Evolutionary conservation across 352 stramenopile genomes (phyloP).

Genomic region (Stramenopiles sp.): DNA sequence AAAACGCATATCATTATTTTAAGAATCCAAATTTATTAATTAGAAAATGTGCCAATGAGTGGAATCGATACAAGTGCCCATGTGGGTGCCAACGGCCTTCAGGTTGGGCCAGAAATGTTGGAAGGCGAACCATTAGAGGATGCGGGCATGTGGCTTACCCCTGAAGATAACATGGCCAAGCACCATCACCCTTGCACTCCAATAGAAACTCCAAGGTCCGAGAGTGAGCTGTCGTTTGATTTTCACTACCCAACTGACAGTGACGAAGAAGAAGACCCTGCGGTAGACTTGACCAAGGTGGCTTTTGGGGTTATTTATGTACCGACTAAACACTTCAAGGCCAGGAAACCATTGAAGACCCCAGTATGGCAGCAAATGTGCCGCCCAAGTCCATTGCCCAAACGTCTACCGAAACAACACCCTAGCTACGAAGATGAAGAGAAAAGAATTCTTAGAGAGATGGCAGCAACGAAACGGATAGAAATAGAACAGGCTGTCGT

Average conservation of each 20-base stretch:
- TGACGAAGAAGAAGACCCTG: neutral
- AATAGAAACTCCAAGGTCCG: neutral
- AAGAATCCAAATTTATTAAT: too few species aligned
- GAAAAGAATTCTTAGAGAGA: neutral
- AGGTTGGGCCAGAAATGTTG: too few species aligned
- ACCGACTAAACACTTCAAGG: conserved; percentile 4
- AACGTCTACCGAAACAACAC: neutral
- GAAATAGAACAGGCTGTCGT: neutral
- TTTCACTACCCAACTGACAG: neutral
- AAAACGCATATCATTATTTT: too few species aligned
- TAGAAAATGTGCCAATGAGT: too few species aligned
- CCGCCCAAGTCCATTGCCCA: neutral
- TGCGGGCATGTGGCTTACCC: too few species aligned
- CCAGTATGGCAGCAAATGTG: neutral
- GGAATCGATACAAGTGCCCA: too few species aligned
- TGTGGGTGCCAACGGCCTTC: too few species aligned
- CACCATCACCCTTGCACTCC: neutral
- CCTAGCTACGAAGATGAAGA: neutral
- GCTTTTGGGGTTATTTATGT: neutral
- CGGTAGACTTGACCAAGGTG: neutral
- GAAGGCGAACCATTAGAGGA: too few species aligned
- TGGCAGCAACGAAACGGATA: neutral
- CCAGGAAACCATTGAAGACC: neutral
- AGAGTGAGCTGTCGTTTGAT: neutral
- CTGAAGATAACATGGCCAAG: neutral